Conservation (phyloP, 108 stramenopile species). For the Craspedostauros australis region DNA sequence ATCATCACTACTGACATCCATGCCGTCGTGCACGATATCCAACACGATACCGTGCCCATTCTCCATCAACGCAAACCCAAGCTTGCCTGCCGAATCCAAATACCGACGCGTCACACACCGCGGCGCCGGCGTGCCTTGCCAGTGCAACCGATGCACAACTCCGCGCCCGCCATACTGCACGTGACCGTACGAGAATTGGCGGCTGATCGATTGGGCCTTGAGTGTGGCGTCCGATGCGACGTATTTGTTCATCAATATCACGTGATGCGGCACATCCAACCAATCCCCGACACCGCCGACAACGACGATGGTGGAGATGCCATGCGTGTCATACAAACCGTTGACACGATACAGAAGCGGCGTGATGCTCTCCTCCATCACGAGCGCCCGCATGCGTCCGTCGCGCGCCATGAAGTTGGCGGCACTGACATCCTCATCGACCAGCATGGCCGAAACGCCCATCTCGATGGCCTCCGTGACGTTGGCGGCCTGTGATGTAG, state of each 20-base stretch:
- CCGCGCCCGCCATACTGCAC: slow-evolving; percentile 88
- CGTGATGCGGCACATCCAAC: slow-evolving; percentile 89
- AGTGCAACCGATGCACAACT: slow-evolving; percentile 80
- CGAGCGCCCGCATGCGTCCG: slow-evolving; percentile 87
- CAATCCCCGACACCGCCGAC: slow-evolving; percentile 98
- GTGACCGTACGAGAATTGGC: slow-evolving; percentile 83
- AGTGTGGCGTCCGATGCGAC: slow-evolving; percentile 70
- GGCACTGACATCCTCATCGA: slow-evolving; percentile 94
- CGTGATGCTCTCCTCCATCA: slow-evolving; percentile 91
- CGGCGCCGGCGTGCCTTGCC: slow-evolving; percentile 57
- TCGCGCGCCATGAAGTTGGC: slow-evolving; percentile 97
- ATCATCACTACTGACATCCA: slow-evolving; percentile 8
- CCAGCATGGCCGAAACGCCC: slow-evolving; percentile 68
- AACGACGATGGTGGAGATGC: slow-evolving; percentile 87
- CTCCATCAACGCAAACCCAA: slow-evolving; percentile 41
- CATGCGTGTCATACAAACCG: slow-evolving; percentile 59
- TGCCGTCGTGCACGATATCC: slow-evolving; percentile 22
- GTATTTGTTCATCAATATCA: slow-evolving; percentile 87
- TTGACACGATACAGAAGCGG: slow-evolving; percentile 89
- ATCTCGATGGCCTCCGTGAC: slow-evolving; percentile 87
- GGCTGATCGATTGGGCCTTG: slow-evolving; percentile 74
- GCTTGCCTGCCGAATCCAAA: slow-evolving; percentile 1
- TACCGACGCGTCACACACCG: no score
- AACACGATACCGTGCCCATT: slow-evolving; percentile 53
- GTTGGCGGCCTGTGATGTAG: slow-evolving; percentile 89